Conservation (phyloP, 257 asterid species). For the Solanum phureja region DNA sequence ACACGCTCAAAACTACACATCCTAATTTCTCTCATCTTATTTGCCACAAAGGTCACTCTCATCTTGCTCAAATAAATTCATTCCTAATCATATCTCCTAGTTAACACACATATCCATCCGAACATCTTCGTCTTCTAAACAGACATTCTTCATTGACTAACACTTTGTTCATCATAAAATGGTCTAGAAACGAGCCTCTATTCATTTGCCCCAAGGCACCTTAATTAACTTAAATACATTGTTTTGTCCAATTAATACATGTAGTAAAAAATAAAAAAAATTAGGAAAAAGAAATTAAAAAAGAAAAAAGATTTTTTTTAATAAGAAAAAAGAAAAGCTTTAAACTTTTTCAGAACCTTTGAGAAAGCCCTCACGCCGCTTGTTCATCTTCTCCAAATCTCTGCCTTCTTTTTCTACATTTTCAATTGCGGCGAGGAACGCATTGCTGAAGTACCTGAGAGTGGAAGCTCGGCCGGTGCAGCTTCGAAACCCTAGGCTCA, state of each 20-base stretch:
- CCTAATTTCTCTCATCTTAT: no score
- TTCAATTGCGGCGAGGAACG: background rate
- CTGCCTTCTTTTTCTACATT: background rate
- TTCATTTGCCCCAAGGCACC: no score
- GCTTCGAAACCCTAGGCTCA: background rate
- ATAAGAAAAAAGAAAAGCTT: background rate
- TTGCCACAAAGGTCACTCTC: background rate
- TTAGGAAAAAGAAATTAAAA: background rate
- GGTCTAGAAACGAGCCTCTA: no score
- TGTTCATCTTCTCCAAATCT: background rate
- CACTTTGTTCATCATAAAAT: background rate
- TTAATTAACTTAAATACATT: no score
- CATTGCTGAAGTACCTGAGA: background rate
- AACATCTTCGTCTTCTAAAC: background rate
- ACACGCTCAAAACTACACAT: background rate
- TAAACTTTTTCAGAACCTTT: background rate
- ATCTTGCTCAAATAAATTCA: background rate
- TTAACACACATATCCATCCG: background rate
- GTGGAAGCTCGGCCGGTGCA: background rate
- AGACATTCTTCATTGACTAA: background rate
- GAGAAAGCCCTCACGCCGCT: background rate
- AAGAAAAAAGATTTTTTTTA: background rate
- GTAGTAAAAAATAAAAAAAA: no score
- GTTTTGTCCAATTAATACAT: no score
- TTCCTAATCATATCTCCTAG: background rate